Base-by-base conservation (phyloP, 2,329 filamentous ascomycete species). In the Endocalyx cinctus region DNA sequence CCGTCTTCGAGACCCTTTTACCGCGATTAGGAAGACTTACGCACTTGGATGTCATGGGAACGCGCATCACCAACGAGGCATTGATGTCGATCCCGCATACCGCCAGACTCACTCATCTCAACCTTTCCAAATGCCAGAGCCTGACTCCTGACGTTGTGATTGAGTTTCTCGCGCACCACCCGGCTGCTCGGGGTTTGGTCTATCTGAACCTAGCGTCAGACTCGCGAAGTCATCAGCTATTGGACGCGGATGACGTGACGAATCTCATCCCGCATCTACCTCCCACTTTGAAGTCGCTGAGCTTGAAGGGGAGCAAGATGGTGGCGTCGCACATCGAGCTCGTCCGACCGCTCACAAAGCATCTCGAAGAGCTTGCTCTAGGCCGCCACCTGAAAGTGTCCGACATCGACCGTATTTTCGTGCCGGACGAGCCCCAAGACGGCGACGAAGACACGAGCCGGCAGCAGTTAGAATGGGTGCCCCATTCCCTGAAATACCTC, bases 1-100 rank as follows among this genome's bases (percentile, higher is more conserved):
- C 70, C 0, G 72, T 83, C 27, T 87, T 86, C 50, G 80, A 85
- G 49, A 69, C 66, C 3, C 64, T 90, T 12, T 66, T 92, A 10
- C 82, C 85, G n/a, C 76, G 77, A n/a, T 66, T 90, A 29, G 57
- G 67, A 17, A 69, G 73, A 34, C 64, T 88, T 34, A 90, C 85
- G 1, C 84, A 89, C 54, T 73, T 92, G 23, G 86, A 92, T 51
- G 70, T 89, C n/a, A 77, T 82, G 8, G 83, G 84, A 46, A 89
- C 85, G 2, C 76, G 82, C 45, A 77, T 92, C 48, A 88, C 80
- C 20, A 77, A 87, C 55, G 64, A 69, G 16, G 84, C 85, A 5
- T 68, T 92, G 12, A 65, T 74, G 46, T 77, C 77, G 14, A 84
- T 90, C 42, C 84, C 85, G 1, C 54, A 68, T n/a, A 80, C 80